These are phyloP conservation scores for Megacollybia marginata DNA, from an alignment of 768 basidiomycete species.

Conservation along the genomic window DNA sequence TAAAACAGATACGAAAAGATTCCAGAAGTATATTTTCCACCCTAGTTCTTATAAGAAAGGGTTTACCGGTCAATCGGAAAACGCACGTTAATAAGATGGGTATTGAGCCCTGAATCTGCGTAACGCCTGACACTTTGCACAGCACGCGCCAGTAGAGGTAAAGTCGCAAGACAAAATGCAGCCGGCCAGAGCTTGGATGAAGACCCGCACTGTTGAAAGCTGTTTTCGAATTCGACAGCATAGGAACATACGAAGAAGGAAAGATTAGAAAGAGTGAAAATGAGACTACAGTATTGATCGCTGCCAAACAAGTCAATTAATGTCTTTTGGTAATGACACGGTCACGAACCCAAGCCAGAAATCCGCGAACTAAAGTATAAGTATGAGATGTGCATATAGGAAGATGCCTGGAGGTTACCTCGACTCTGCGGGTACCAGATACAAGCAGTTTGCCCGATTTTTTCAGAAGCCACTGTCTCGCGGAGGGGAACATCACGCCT, in stretches of 20 bases:
- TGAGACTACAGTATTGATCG: constrained; percentile 77
- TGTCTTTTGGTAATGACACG: neutral
- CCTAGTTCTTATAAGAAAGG: constrained; percentile 35
- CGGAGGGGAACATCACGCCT: constrained; percentile 42
- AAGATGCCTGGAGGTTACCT: constrained; percentile 37
- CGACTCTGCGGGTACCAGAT: constrained; percentile 67
- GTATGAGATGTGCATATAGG: constrained; percentile 3
- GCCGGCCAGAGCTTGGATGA: constrained; percentile 50
- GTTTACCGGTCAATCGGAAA: neutral
- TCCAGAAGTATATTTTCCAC: constrained; percentile 73
- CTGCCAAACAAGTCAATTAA: constrained; percentile 23
- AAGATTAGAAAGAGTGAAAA: constrained; percentile 67
- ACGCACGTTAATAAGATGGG: constrained; percentile 85
- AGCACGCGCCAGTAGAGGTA: constrained; percentile 74
- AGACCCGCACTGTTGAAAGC: constrained; percentile 42
- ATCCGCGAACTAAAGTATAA: constrained; percentile 55
- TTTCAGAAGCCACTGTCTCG: constrained; percentile 78
- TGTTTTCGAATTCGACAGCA: constrained; percentile 38
- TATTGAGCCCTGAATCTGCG: constrained; percentile 59
- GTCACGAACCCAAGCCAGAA: constrained; percentile 76
- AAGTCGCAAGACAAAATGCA: constrained; percentile 46
- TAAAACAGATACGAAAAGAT: constrained; percentile 64
- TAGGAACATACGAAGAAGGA: constrained; percentile 76
- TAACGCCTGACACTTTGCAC: constrained; percentile 88
- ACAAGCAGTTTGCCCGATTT: constrained; percentile 54